Base-by-base conservation (phyloP, 2,329 filamentous ascomycete genomes). In the Xylaria sp. region DNA sequence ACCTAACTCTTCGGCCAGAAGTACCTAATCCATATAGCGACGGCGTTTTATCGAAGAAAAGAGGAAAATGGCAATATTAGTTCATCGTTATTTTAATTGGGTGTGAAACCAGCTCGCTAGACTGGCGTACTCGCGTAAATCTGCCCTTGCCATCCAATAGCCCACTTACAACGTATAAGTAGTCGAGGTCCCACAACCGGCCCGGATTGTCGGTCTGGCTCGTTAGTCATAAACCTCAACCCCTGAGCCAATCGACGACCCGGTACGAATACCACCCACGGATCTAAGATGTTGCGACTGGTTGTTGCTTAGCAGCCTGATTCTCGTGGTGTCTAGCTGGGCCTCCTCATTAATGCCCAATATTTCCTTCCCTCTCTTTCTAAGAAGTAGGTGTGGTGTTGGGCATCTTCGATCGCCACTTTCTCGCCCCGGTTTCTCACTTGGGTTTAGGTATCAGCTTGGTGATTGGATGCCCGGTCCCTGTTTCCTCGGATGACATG, bases 21-120 rank as follows among this genome's bases (percentile, higher is more conserved):
- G 15, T 46, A 45, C 25, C 52, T 32, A 70, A 60, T 65, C 69
- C 67, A 71, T 71, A 65, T 66, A 73, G 73, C 72, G 70, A 68
- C 46, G 60, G 69, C 60, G 58, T 68, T 70, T 66, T 39, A 62
- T 65, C 46, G 25, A 50, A 64, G 50, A 63, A 68, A 50, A 63
- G 34, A 9, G 45, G 30, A 4, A 65, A 64, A 45, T 46, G 30
- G 36, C 4, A 36, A 50, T n/a, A 63, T 32, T 15, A 10, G 25
- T 59, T 18, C 30, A 23, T 23, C 39, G 6, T n/a, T 55, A 30
- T 13, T 63, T 18, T 53, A 28, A 56, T 52, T 55, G 43, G 46
- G 28, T 50, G 12, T 36, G 5, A 15, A 20, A 48, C 39, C 25
- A 41, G n/a, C 39, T 57, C 28, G 52, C 30, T 36, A 58, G 43